Base-by-base conservation (phyloP, 345 rosid species). In the Corchorus olitorius region DNA sequence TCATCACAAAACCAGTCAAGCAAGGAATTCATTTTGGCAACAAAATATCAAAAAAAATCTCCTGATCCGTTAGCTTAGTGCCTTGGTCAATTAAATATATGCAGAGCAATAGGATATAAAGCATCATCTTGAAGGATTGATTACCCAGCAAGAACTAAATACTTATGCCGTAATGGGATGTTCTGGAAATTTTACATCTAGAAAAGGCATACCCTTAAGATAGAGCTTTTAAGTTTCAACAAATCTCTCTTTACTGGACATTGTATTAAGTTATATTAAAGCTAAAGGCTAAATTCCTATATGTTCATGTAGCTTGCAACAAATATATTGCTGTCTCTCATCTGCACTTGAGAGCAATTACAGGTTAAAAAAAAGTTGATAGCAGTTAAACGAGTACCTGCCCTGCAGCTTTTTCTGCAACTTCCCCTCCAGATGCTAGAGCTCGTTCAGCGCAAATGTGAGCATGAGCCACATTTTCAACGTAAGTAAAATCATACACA, bases 371-470 rank as follows among this genome's bases (percentile, higher is more conserved):
- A 56, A 65, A 80, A 56, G 4, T 61, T 15, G 56, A 66, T 68
- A 70, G 55, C 45, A 59, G 81, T 66, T 59, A 75, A 76, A 84
- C 50, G 20, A 63, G 62, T 74, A 95, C 99, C 96, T 95, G 91
- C 71, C 99, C 98, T 66, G 97, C 87, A 76, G 97, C 99, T 80
- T 85, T 93, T 74, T 86, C 81, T 48, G 96, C 87, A 75, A 87
- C 88, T 65, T 86, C 87, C 77, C 85, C 90, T 76, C 84, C 91
- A 4, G 98, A 89, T 66, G 99, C 93, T 79, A 95, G 87, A 87
- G 99, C 92, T 82, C 91, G 83, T 82, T 95, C 99, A 81, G 98
- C 98, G 80, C 99, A 92, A 72, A 92, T 79, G 85, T 93, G 98
- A 68, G 96, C 94, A 83, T 93, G 98, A 64, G 96, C 98, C 83